phyloP scores from a whole-genome alignment of 495 filamentous ascomycete genomes.

The Thermochaetoides thermophila region DNA sequence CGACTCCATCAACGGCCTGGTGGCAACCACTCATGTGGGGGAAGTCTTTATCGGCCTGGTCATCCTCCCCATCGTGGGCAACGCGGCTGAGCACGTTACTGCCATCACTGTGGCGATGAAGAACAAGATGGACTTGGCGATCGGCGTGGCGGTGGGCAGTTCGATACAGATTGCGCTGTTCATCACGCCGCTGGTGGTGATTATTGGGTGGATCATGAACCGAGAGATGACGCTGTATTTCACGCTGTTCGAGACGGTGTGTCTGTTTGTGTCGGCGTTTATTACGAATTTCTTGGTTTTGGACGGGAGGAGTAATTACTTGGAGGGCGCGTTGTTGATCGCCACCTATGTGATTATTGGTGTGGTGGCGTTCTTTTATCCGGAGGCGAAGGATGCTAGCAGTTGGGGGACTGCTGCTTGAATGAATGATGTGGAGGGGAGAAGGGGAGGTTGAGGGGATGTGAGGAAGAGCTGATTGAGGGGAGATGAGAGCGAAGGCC shows the following conservation, averaged over 20 bases:
- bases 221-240: conserved; percentile 74
- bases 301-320: conserved; percentile 67
- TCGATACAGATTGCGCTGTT: conserved; percentile 75
- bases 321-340: conserved; percentile 63
- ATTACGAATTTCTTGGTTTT: conserved; percentile 72
- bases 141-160: conserved; percentile 68
- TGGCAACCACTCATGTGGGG: conserved; percentile 44
- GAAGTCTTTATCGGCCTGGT: conserved; percentile 73
- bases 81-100: conserved; percentile 78
- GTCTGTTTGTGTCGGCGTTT: conserved; percentile 64
- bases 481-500: too few species aligned
- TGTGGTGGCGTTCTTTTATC: conserved; percentile 48
- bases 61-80: conserved; percentile 75
- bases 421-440: too few species aligned
- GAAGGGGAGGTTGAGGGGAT: too few species aligned
- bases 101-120: conserved; percentile 69
- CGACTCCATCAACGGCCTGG: conserved; percentile 54
- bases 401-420: too few species aligned
- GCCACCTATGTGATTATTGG: conserved; percentile 59
- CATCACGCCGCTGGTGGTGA: conserved; percentile 65
- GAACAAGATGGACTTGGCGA: conserved; percentile 83
- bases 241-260: conserved; percentile 71
- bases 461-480: too few species aligned
- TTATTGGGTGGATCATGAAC: conserved; percentile 63
- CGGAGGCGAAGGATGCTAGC: conserved; percentile 33